These are phyloP conservation scores for Colletotrichum brevisporum DNA, from an alignment of 2,329 filamentous ascomycete genomes.

Conservation along the genomic window DNA sequence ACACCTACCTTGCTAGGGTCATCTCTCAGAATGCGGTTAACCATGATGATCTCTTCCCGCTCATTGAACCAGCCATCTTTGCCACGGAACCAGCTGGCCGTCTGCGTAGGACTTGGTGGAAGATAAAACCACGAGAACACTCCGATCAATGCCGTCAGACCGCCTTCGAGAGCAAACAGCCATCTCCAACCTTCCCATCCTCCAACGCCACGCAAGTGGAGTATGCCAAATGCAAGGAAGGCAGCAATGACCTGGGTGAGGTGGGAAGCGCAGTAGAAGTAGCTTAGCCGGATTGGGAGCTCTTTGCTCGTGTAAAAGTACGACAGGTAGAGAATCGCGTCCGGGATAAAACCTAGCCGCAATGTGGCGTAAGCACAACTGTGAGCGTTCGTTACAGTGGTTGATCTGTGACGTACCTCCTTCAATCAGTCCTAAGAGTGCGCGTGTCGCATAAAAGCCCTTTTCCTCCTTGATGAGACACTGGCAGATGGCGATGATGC, in stretches of 20 bases:
- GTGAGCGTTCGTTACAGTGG: slow-evolving; percentile 64
- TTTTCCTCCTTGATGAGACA: slow-evolving; percentile 47
- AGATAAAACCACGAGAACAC: slow-evolving; percentile 58
- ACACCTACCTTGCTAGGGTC: slow-evolving; percentile 41
- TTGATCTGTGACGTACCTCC: slow-evolving; percentile 54
- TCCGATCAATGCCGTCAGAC: slow-evolving; percentile 62
- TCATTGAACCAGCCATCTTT: slow-evolving; percentile 71
- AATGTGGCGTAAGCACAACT: too few species aligned
- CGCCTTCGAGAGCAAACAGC: slow-evolving; percentile 61
- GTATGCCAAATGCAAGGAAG: slow-evolving; percentile 67
- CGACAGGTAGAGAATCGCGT: slow-evolving; percentile 60
- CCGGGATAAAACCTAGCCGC: slow-evolving; percentile 45
- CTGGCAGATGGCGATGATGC: slow-evolving; percentile 51
- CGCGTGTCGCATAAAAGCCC: slow-evolving; percentile 50
- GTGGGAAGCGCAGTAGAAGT: slow-evolving; percentile 75
- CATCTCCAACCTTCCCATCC: slow-evolving; percentile 69
- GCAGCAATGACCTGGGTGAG: slow-evolving; percentile 64
- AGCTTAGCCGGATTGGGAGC: slow-evolving; percentile 73
- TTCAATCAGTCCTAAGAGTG: slow-evolving; percentile 63
- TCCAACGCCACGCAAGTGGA: slow-evolving; percentile 63
- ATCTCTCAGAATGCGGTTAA: slow-evolving; percentile 65
- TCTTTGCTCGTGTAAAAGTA: slow-evolving; percentile 80
- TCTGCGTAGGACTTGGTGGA: slow-evolving; percentile 71
- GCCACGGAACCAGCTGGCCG: slow-evolving; percentile 67
- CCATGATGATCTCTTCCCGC: slow-evolving; percentile 73